Evolutionary conservation across 2,329 filamentous ascomycete species (phyloP).

Genomic region (Plectosphaerella plurivora): DNA sequence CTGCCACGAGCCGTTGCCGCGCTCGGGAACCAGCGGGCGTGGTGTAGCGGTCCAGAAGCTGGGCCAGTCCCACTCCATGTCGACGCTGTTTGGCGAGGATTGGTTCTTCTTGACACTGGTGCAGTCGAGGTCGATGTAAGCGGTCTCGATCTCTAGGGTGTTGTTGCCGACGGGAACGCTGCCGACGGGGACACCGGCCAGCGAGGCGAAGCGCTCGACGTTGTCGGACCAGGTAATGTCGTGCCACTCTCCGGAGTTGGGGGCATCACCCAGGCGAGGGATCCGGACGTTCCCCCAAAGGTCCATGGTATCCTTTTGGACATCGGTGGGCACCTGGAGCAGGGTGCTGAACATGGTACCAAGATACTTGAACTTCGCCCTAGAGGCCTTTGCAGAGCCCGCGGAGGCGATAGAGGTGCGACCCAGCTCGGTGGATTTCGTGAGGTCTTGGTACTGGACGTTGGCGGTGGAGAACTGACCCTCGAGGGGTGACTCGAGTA

Average conservation of each 20-base stretch:
- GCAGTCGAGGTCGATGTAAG: conserved; percentile 5
- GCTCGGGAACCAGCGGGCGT: neutral
- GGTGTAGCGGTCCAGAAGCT: neutral
- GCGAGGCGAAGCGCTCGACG: neutral
- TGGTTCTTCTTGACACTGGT: neutral
- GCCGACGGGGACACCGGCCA: conserved; percentile 3
- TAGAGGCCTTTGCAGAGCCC: neutral
- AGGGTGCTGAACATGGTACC: conserved; percentile 11
- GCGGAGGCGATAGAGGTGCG: neutral
- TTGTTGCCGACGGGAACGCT: conserved; percentile 1
- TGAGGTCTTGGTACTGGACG: conserved; percentile 2
- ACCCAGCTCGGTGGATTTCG: neutral
- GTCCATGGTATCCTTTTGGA: conserved; percentile 17
- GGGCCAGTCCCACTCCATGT: neutral
- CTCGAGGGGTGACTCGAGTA: conserved; percentile 1
- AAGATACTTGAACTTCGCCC: neutral
- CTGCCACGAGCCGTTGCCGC: conserved; percentile 4
- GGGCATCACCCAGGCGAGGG: conserved; percentile 7
- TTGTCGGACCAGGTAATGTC: neutral
- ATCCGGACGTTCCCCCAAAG: conserved; percentile 22
- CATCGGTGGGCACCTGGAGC: conserved; percentile 12
- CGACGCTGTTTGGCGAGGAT: neutral
- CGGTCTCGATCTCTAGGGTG: conserved; percentile 4
- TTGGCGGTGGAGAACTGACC: neutral
- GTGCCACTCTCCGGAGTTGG: neutral